These are phyloP conservation scores for Heritiera littoralis DNA, from an alignment of 345 rosid species.

Conservation along the genomic window DNA sequence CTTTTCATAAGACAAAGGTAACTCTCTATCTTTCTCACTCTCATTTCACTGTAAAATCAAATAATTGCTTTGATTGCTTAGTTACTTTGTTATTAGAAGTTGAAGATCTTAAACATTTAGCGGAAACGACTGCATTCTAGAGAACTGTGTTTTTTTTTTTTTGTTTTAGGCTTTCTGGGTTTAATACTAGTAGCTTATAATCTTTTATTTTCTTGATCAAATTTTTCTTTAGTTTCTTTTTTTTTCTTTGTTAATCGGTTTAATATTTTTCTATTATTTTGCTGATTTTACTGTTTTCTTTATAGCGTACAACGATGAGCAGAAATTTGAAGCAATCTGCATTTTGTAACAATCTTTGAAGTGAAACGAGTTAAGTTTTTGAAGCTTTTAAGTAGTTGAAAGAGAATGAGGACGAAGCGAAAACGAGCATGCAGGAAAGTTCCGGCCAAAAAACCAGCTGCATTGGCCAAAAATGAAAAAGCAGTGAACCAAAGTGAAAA, in stretches of 20 bases:
- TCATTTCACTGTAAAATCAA: background rate
- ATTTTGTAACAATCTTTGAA: background rate
- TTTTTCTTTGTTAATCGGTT: background rate
- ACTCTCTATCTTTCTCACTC: background rate
- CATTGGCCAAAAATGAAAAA: slow-evolving; percentile 19
- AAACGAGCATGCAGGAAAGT: slow-evolving; percentile 29
- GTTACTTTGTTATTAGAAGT: background rate
- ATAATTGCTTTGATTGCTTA: background rate
- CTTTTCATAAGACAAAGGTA: background rate
- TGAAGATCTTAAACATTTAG: slow-evolving; percentile 5
- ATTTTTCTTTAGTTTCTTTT: background rate
- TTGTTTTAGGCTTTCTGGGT: background rate
- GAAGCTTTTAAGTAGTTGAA: slow-evolving; percentile 6
- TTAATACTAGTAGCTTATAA: background rate
- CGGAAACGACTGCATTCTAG: background rate
- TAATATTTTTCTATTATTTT: background rate
- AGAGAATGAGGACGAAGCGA: slow-evolving; percentile 24
- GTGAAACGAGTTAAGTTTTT: background rate
- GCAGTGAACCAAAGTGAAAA: slow-evolving; percentile 14
- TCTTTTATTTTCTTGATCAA: background rate
- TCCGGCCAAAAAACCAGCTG: background rate
- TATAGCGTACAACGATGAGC: background rate
- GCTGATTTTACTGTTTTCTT: background rate
- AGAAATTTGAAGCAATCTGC: background rate
- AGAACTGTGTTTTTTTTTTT: background rate